These are phyloP conservation scores for Talaromyces sp. DNA, from an alignment of 2,329 filamentous ascomycete genomes.

Conservation along the genomic window DNA sequence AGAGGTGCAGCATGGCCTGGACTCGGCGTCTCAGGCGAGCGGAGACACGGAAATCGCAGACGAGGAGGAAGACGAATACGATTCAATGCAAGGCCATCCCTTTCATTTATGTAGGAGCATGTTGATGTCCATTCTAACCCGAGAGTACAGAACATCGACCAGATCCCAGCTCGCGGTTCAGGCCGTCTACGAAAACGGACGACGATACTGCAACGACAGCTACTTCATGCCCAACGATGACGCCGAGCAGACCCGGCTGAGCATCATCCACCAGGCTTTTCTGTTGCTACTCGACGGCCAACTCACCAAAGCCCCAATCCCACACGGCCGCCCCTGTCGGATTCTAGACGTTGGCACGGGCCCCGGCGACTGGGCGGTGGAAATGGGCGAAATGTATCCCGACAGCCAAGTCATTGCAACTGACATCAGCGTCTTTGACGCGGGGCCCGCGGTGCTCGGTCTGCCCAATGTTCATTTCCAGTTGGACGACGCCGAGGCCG, in stretches of 20 bases:
- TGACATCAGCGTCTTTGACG: constrained; percentile 40
- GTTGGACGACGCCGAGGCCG: constrained; percentile 42
- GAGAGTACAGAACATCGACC: constrained; percentile 26
- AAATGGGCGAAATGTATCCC: constrained; percentile 41
- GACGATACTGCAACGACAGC: constrained; percentile 55
- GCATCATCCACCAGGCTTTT: constrained; percentile 60
- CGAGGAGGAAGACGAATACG: constrained; percentile 5
- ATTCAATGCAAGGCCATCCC: constrained; percentile 21
- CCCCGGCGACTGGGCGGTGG: constrained; percentile 46
- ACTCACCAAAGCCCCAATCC: constrained; percentile 26
- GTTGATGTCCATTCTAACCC: neutral
- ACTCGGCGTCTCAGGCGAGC: neutral
- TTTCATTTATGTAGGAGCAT: too few relatives aligned
- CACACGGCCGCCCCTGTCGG: constrained; percentile 18
- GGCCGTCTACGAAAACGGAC: constrained; percentile 56
- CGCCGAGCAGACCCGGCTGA: constrained; percentile 57
- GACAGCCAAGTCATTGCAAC: constrained; percentile 44
- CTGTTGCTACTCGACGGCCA: constrained; percentile 37
- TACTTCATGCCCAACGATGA: constrained; percentile 66
- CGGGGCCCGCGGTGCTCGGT: constrained; percentile 26
- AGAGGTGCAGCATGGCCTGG: neutral
- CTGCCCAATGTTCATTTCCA: constrained; percentile 43
- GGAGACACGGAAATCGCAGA: neutral
- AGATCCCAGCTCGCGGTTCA: constrained; percentile 40
- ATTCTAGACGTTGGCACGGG: constrained; percentile 44